phyloP scores from a whole-genome alignment of 2,329 filamentous ascomycete species.

The Ciborinia camelliae region DNA sequence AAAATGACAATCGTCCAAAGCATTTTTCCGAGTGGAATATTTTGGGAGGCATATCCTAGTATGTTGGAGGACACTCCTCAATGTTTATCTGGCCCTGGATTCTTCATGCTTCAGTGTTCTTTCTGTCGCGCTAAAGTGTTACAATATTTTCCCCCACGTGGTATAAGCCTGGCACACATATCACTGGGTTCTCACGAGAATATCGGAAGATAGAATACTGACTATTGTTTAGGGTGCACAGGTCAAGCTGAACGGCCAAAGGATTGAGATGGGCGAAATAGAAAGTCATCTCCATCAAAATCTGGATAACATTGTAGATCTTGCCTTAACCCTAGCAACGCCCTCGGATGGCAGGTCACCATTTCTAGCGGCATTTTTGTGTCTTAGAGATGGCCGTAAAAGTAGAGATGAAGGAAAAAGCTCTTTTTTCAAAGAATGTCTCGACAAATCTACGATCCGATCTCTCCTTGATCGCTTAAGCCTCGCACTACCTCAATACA shows the following conservation, averaged over 20 bases:
- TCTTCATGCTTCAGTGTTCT: background rate
- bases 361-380: conserved; percentile 8
- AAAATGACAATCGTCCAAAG: background rate
- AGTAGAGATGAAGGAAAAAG: background rate
- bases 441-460: background rate
- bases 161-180: background rate
- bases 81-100: too few species aligned
- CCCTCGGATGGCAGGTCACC: background rate
- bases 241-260: conserved; percentile 61
- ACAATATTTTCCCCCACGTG: background rate
- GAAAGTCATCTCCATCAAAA: conserved; percentile 29
- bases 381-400: background rate
- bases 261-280: conserved; percentile 63
- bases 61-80: background rate
- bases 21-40: background rate
- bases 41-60: background rate
- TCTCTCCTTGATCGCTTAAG: background rate
- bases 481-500: conserved; percentile 31
- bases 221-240: conserved; percentile 39
- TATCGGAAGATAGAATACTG: background rate
- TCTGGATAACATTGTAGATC: conserved; percentile 1
- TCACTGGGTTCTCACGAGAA: background rate
- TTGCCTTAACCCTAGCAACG: background rate
- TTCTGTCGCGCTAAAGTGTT: background rate
- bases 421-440: background rate